Evolutionary conservation across 1,284 basidiomycete species (phyloP).

Genomic region (Vanrija humicola): DNA sequence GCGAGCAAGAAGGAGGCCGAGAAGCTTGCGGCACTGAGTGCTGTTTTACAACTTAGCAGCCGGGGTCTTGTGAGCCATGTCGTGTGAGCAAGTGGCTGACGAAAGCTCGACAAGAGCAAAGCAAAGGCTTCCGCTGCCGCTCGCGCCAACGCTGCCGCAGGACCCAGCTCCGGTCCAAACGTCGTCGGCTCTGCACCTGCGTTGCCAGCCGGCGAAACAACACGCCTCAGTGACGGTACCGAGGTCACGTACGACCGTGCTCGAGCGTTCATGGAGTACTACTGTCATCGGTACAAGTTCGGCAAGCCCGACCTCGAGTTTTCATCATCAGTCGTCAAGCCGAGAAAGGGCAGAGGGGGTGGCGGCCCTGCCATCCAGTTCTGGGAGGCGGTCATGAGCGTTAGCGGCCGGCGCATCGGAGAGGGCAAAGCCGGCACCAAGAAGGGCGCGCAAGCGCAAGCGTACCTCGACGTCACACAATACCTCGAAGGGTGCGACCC

Average conservation of each 20-base stretch:
- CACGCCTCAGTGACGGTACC: conserved; percentile 62
- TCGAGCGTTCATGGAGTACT: conserved; percentile 90
- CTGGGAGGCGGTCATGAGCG: conserved; percentile 81
- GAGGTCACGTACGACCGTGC: conserved; percentile 69
- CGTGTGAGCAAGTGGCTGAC: conserved; percentile 1
- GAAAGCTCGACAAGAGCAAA: conserved; percentile 23
- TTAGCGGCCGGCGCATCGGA: conserved; percentile 75
- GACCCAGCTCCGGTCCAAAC: neutral
- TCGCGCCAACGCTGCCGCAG: conserved; percentile 16
- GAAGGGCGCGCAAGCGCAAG: conserved; percentile 68
- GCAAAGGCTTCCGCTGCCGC: conserved; percentile 6
- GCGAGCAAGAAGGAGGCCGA: conserved; percentile 66
- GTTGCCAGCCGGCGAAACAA: conserved; percentile 1
- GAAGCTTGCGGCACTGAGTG: conserved; percentile 68
- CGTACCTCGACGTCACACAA: conserved; percentile 80
- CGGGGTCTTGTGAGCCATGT: conserved; percentile 55
- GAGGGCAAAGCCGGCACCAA: conserved; percentile 67
- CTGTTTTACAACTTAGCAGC: conserved; percentile 64
- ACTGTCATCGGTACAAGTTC: conserved; percentile 78
- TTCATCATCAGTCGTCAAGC: conserved; percentile 29
- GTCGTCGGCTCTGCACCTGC: neutral
- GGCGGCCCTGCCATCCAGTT: conserved; percentile 9
- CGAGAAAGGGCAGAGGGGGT: conserved; percentile 24
- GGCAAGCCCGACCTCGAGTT: conserved; percentile 73
- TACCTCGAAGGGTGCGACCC: conserved; percentile 83